Evolutionary conservation across 768 basidiomycete genomes (phyloP).

Genomic region (Sporobolomyces phaffii): DNA sequence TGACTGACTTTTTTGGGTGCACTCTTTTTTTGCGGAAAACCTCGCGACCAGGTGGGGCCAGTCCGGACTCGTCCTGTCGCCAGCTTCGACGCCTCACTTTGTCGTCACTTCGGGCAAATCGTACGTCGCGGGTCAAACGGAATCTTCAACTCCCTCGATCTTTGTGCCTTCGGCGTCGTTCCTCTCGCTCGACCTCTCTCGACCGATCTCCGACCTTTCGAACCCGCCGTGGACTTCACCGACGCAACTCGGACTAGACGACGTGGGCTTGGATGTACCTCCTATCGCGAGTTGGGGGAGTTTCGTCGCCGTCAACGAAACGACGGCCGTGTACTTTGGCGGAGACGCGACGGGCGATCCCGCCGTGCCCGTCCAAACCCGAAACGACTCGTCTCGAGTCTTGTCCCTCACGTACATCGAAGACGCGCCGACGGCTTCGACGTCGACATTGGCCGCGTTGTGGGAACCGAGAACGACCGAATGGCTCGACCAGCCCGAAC

Average conservation of each 20-base stretch:
- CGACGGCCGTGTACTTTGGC: conserved; percentile 16
- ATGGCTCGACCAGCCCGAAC: conserved; percentile 15
- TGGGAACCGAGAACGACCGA: conserved; percentile 14
- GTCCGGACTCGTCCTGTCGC: conserved; percentile 15
- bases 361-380: conserved; percentile 12
- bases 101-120: conserved; percentile 28
- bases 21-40: no score
- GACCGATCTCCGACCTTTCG: conserved; percentile 20
- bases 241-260: background rate
- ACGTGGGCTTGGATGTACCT: background rate
- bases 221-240: conserved; percentile 32
- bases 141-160: no score
- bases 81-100: background rate
- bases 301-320: conserved; percentile 1
- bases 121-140: conserved; percentile 29
- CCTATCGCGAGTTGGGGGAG: conserved; percentile 9
- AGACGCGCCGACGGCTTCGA: no score
- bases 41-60: conserved; percentile 37
- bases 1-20: no score
- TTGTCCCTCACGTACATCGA: no score
- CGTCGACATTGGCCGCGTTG: no score
- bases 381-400: conserved; percentile 25
- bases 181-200: conserved; percentile 25
- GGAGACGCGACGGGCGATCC: conserved; percentile 31
- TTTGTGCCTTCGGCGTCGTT: conserved; percentile 21